Percentiles rank a stretch among this genome's conserved stretches.
Evolutionary conservation across 2,329 filamentous ascomycete species (phyloP).

Genomic region (Epichloe uncinata): DNA sequence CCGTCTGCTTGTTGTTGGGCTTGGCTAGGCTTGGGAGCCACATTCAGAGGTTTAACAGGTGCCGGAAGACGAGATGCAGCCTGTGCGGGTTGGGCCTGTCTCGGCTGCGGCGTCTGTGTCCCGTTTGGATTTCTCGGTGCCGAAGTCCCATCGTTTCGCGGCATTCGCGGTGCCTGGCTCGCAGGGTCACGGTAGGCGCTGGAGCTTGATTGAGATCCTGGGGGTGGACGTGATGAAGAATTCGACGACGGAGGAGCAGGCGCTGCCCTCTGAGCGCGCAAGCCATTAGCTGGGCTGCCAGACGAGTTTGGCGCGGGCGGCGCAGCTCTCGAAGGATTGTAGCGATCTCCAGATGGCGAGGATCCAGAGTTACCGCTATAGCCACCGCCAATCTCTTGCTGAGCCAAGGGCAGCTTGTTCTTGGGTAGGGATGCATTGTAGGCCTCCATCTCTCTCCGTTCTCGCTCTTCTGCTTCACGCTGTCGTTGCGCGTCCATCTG

Average conservation of each 20-base stretch:
- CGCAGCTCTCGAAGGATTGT: slow-evolving; percentile 74
- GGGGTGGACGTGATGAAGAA: slow-evolving; percentile 29
- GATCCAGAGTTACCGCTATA: slow-evolving; percentile 34
- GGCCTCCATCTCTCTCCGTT: slow-evolving; percentile 64
- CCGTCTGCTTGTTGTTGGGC: slow-evolving; percentile 42
- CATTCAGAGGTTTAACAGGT: slow-evolving; percentile 67
- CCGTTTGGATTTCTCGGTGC: slow-evolving; percentile 45
- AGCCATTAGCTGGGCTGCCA: slow-evolving; percentile 39
- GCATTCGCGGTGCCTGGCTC: slow-evolving; percentile 29
- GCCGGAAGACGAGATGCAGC: slow-evolving; percentile 38
- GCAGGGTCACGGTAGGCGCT: slow-evolving; percentile 28
- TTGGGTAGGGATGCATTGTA: slow-evolving; percentile 87
- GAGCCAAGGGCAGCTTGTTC: slow-evolving; percentile 63
- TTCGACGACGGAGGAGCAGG: slow-evolving; percentile 49
- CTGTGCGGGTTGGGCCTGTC: slow-evolving; percentile 30
- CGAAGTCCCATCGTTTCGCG: slow-evolving; percentile 33
- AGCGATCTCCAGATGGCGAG: slow-evolving; percentile 47
- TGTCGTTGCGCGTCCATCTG: slow-evolving; percentile 46
- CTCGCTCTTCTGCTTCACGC: slow-evolving; percentile 49
- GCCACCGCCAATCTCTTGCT: slow-evolving; percentile 79
- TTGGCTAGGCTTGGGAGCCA: slow-evolving; percentile 50
- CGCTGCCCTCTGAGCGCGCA: slow-evolving; percentile 66
- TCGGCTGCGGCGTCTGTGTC: slow-evolving; percentile 37
- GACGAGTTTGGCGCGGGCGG: slow-evolving; percentile 59
- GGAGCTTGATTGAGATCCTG: slow-evolving; percentile 37